Percentiles rank a stretch among this genome's conserved stretches.
phyloP scores from a whole-genome alignment of 202 grass and related monocot species.

The Saccharum hybrid region DNA sequence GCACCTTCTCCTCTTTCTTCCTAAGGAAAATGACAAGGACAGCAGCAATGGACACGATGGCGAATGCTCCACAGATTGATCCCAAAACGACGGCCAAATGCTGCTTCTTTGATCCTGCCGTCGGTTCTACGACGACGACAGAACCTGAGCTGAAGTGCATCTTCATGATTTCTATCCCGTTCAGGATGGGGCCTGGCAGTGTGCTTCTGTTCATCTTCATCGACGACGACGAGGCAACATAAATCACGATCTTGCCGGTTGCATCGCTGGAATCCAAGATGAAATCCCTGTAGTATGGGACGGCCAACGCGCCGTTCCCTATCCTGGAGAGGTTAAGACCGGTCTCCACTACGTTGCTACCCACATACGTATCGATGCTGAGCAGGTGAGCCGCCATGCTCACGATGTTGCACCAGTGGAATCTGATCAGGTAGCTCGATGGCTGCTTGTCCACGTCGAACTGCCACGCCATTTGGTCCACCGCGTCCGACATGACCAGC shows the following conservation, averaged over 20 bases:
- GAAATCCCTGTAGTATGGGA: conserved; percentile 59
- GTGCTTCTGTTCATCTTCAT: not conserved
- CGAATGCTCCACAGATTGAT: conserved; percentile 36
- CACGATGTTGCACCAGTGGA: conserved; percentile 58
- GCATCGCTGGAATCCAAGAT: conserved; percentile 22
- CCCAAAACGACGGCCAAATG: conserved; percentile 48
- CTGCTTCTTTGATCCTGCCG: conserved; percentile 1
- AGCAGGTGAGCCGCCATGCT: conserved; percentile 36
- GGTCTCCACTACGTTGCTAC: not conserved
- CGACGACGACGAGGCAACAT: conserved; percentile 1
- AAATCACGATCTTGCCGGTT: conserved; percentile 23
- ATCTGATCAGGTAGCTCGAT: conserved; percentile 50
- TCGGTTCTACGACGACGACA: conserved; percentile 40
- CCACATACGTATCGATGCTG: conserved; percentile 38
- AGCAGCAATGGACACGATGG: conserved; percentile 3
- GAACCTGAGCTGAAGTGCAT: conserved; percentile 28
- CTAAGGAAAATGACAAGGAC: conserved; percentile 28
- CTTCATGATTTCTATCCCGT: conserved; percentile 64
- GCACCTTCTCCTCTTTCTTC: conserved; percentile 36
- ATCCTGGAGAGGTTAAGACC: conserved; percentile 23
- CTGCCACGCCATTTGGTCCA: conserved; percentile 46
- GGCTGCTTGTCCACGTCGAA: conserved; percentile 36
- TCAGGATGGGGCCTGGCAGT: conserved; percentile 35
- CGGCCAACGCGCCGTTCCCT: conserved; percentile 15
- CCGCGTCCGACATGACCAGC: not conserved